phyloP scores from a whole-genome alignment of 768 basidiomycete genomes.

The Rhodotorula sphaerocarpa region DNA sequence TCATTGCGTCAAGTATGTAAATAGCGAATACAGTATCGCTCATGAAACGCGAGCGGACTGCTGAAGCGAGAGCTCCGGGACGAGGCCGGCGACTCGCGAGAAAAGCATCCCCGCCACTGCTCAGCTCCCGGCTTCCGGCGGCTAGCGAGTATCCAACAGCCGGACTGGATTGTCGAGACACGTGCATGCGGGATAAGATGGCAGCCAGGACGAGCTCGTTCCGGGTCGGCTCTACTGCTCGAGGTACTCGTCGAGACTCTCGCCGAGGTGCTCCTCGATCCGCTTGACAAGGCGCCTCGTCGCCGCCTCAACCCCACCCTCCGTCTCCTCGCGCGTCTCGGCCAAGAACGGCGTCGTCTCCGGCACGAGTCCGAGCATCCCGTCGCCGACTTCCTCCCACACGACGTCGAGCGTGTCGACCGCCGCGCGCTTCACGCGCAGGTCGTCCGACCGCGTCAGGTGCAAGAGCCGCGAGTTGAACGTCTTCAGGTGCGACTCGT shows the following conservation, averaged over 20 bases:
- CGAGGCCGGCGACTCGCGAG: too few relatives aligned
- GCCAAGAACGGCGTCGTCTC: constrained; percentile 37
- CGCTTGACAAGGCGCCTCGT: constrained; percentile 32
- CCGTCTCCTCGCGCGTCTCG: constrained; percentile 36
- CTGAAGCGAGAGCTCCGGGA: too few relatives aligned
- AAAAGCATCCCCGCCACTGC: too few relatives aligned
- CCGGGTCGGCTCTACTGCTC: constrained; percentile 18
- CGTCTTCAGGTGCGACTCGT: constrained; percentile 60
- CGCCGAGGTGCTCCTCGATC: constrained; percentile 34
- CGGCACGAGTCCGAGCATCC: constrained; percentile 31
- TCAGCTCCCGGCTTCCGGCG: too few relatives aligned
- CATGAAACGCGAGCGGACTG: too few relatives aligned
- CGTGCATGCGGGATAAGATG: too few relatives aligned
- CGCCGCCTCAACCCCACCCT: constrained; percentile 32
- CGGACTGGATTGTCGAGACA: too few relatives aligned
- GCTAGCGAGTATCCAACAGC: too few relatives aligned
- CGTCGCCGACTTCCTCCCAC: constrained; percentile 50
- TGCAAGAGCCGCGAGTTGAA: constrained; percentile 78
- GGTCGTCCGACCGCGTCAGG: constrained; percentile 78
- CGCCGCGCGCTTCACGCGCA: constrained; percentile 60
- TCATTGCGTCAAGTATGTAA: too few relatives aligned
- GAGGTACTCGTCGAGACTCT: constrained; percentile 26
- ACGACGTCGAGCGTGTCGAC: constrained; percentile 60
- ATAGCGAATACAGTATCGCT: too few relatives aligned
- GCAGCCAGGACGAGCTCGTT: too few relatives aligned